These are phyloP conservation scores for Clohesyomyces aquaticus DNA, from an alignment of 495 filamentous ascomycete genomes.

Conservation along the genomic window DNA sequence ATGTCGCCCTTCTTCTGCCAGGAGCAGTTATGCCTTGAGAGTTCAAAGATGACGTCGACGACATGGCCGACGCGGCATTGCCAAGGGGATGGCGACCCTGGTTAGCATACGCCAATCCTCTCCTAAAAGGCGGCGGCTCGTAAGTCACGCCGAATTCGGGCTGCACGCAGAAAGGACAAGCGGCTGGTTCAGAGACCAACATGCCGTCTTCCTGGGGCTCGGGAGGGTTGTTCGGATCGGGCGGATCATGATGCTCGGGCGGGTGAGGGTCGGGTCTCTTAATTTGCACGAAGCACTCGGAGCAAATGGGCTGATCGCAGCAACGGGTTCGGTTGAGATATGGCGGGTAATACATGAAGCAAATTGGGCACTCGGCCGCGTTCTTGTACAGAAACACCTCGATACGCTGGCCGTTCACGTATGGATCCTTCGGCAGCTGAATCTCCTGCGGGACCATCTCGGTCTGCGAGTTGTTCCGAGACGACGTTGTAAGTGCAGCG, in stretches of 20 bases:
- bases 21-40: conserved; percentile 53
- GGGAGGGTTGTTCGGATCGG: conserved; percentile 50
- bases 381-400: conserved; percentile 94
- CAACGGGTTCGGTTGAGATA: conserved; percentile 95
- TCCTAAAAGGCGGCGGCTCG: conserved; percentile 81
- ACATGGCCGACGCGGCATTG: conserved; percentile 69
- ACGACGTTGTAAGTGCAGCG: conserved; percentile 73
- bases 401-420: conserved; percentile 86
- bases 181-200: conserved; percentile 87
- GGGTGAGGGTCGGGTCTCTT: conserved; percentile 95
- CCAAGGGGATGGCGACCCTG: conserved; percentile 52
- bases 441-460: conserved; percentile 79
- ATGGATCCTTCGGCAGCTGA: conserved; percentile 77
- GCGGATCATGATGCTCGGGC: conserved; percentile 75
- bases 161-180: conserved; percentile 93
- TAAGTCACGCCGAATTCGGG: conserved; percentile 95
- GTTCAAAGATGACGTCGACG: conserved; percentile 65
- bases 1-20: conserved; percentile 71
- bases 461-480: conserved; percentile 66
- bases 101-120: conserved; percentile 73
- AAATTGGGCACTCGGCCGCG: conserved; percentile 89
- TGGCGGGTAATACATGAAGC: conserved; percentile 93
- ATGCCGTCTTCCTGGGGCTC: conserved; percentile 58
- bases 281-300: conserved; percentile 98
- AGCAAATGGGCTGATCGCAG: conserved; percentile 96